Evolutionary conservation across 2,329 filamentous ascomycete species (phyloP), one percentile per base, ranked within the genome.

Genomic region (Sphaerulina vaccinii): DNA sequence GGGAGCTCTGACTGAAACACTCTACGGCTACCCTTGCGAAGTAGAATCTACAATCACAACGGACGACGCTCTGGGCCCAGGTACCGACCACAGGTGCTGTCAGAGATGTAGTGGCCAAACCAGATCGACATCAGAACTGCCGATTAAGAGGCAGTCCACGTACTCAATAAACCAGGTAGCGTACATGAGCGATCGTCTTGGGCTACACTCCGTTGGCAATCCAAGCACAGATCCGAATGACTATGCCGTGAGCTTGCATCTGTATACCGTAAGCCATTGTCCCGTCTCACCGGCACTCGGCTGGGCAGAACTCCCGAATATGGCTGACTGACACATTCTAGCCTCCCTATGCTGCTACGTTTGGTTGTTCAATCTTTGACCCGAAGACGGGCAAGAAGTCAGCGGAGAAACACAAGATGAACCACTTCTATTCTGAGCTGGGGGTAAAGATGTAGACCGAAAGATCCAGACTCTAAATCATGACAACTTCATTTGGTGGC

Each of bases 181-280:
- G 7, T 96, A 96, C 71, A 96, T 96, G 85, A 87, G 88, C 33
- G 91, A 96, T 68, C 68, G 90, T 73, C 82, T 96, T 22, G 91
- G 91, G 16, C 77, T 96, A 36, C 91, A 96, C 72, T 83, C 85
- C 48, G 86, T 96, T 54, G 83, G 81, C 59, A 96, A 96, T 70
- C 81, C 82, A 21, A 83, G 87, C 61, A 71, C 75, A 41, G 47
- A 51, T 18, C 36, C 49, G 15, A 78, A 80, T 63, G 82, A 89
- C 68, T 84, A 86, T 66, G 91, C 90, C 59, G 85, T 96, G 42
- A 95, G 90, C 51, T 74, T 96, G 58, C 91, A 96, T 72, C 73
- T 68, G 49, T 68, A 68, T 40, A 68, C 65, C 21, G 81, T 83
- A 72, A 66, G 80, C 73, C 7, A 16, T 36, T 21, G 23, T 22